Base-by-base conservation (phyloP, 2,329 filamentous ascomycete genomes). In the Colletotrichum gloeosporioides region DNA sequence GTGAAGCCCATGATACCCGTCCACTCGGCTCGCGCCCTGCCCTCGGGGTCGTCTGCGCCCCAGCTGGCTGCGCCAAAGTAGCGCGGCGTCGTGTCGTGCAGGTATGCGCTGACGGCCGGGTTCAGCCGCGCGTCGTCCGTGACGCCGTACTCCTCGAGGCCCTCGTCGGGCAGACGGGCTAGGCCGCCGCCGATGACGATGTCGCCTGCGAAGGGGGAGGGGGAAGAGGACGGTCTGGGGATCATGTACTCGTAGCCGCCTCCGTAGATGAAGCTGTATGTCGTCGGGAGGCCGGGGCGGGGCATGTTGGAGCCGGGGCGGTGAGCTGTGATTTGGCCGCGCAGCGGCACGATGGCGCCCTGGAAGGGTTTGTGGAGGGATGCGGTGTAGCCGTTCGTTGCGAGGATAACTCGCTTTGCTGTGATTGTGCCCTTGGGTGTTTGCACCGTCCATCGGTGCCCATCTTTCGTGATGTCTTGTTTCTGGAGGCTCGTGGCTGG, bases 161-260 rank as follows among this genome's bases (percentile, higher is more conserved):
- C 90, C 0, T 83, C 83, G 0, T 84, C 78, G 0, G 83, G 80
- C 4, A 87, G 83, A 62, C 85, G 84, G 0, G 82, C 85, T 8
- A 91, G 81, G 0, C 90, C 92, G 18, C 93, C 92, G 1, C 93
- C 92, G 16, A 94, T 92, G 34, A 94, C 83, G 32, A 94, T 88
- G 72, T 91, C 88, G 31, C 90, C 88, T 4, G 82, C 84, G 27
- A 85, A 83, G 22, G 77, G 78, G 4, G 87, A 83, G 27, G 77
- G 78, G 4, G 87, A 85, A 0, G 87, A 87, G n/a, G 85, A 82
- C 0, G 89, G 89, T 2, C 91, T 87, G 3, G 90, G 87, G 10
- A 94, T 90, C 87, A 94, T 91, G 82, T 94, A 95, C 76, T 94
- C 93, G 80, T 92, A 94, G 1, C 92, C 91, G 29, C 85, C 83